phyloP scores from a whole-genome alignment of 75 land plant species.

The Selaginella tamariscina region DNA sequence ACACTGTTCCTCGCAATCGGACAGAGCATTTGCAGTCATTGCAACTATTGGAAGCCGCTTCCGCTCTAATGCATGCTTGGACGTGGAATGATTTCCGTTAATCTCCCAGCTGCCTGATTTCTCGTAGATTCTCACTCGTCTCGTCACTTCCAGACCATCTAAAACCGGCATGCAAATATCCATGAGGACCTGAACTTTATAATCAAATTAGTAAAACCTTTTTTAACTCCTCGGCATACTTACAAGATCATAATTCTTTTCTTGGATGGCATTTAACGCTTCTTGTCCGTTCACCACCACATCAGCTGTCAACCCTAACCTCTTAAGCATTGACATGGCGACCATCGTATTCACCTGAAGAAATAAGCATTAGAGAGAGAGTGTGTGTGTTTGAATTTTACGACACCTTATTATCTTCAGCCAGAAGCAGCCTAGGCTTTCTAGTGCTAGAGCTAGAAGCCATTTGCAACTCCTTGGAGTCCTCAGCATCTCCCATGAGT shows the following conservation, averaged over 20 bases:
- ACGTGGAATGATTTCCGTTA: conserved; percentile 8
- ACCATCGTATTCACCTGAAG: conserved; percentile 22
- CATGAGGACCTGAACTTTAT: conserved; percentile 26
- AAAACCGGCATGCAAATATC: conserved; percentile 23
- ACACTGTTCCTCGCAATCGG: conserved; percentile 19
- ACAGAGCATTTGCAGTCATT: conserved; percentile 23
- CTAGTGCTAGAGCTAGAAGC: neutral
- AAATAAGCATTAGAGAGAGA: neutral
- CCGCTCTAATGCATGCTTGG: neutral
- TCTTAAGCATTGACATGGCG: conserved; percentile 20
- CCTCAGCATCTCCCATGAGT: conserved; percentile 14
- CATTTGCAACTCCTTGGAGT: neutral
- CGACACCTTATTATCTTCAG: conserved; percentile 21
- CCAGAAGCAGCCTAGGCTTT: conserved; percentile 16
- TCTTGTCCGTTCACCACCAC: conserved; percentile 20
- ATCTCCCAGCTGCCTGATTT: conserved; percentile 15
- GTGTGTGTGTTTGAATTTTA: neutral
- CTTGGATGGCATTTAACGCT: conserved; percentile 18
- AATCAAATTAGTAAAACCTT: no score
- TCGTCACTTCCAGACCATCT: conserved; percentile 23
- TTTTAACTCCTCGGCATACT: neutral
- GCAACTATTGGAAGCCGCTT: conserved; percentile 20
- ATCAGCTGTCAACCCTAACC: conserved; percentile 16
- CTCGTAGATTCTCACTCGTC: conserved; percentile 17
- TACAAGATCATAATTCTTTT: conserved; percentile 14